Evolutionary conservation across 2,329 filamentous ascomycete species (phyloP), one percentile per base, ranked within the genome.

Genomic region (Aspergillus bombycis): DNA sequence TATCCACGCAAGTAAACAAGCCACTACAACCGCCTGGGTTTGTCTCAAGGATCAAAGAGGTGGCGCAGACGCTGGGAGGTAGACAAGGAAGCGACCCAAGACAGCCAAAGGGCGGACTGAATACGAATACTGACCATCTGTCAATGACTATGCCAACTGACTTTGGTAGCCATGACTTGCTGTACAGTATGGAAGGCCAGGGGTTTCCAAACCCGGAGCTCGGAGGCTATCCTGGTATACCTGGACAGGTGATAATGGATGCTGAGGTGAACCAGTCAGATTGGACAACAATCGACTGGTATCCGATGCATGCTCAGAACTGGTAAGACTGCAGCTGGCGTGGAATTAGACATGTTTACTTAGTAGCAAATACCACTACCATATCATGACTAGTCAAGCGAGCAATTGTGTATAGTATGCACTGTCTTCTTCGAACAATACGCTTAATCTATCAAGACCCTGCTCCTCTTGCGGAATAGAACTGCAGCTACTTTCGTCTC

Each of bases 1-100:
- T 58, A 19, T 50, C 55, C 30, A 65, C 32, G 43, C 60, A 68
- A 54, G 43, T 28, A 14, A 68, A 62, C 23, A 52, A 70, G 30
- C 28, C 66, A 2, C 32, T 69, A 14, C 36, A 38, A 14, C 60
- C 64, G 38, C 76, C 76, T 21, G 62, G 63, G 36, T 75, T 80
- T 60, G 72, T 80, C 12, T 64, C 56, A 3, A 59, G 60, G 14
- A 70, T 79, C 12, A 72, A 61, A 67, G 68, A 57, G 14, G 21
- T 57, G 16, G 38, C 19, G 4, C 55, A 57, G 23, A 46, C 10
- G 26, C 21, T 16, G 3, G 12, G 4, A 32, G 30, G 32, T 23
- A 41, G 5, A 28, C 16, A 34, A 30, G 4, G 19, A 6, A 45
- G 36, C 28, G 16, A 46, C 8, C 12, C 16, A 46, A 21, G 2